Evolutionary conservation across 2,329 filamentous ascomycete species (phyloP).

Genomic region (Aureobasidium uvarum): DNA sequence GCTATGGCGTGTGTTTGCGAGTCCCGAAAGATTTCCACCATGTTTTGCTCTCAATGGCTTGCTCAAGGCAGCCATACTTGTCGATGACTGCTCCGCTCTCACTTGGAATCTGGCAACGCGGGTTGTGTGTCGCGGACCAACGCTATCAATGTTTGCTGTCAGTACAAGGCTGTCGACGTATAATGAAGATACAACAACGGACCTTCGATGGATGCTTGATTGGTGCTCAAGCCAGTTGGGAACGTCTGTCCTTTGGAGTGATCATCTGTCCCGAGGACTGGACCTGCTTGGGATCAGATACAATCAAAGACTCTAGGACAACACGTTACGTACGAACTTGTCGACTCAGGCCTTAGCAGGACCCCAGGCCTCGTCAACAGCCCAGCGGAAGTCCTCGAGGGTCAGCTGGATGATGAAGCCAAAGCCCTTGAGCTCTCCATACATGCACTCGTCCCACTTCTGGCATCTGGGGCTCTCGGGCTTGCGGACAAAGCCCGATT

Average conservation of each 20-base stretch:
- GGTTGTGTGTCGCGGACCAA: background rate
- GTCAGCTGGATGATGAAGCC: background rate
- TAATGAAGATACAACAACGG: background rate
- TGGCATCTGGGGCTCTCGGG: conserved; percentile 3
- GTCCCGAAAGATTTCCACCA: background rate
- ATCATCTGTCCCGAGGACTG: background rate
- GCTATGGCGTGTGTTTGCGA: background rate
- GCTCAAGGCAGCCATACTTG: background rate
- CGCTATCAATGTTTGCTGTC: background rate
- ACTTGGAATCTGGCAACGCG: background rate
- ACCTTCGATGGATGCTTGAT: background rate
- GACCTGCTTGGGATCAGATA: background rate
- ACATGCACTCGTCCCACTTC: background rate
- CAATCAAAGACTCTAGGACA: background rate
- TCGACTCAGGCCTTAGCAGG: background rate
- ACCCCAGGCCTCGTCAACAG: conserved; percentile 3
- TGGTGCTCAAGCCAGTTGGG: too few species aligned
- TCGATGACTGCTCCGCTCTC: background rate
- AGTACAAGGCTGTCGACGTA: background rate
- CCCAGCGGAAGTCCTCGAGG: background rate
- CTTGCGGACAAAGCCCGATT: background rate
- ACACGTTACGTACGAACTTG: background rate
- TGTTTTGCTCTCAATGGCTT: background rate
- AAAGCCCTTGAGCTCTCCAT: background rate
- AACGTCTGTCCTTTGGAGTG: background rate